These are phyloP conservation scores for Lachnum nothofagi DNA, from an alignment of 2,329 filamentous ascomycete genomes.

Conservation along the genomic window DNA sequence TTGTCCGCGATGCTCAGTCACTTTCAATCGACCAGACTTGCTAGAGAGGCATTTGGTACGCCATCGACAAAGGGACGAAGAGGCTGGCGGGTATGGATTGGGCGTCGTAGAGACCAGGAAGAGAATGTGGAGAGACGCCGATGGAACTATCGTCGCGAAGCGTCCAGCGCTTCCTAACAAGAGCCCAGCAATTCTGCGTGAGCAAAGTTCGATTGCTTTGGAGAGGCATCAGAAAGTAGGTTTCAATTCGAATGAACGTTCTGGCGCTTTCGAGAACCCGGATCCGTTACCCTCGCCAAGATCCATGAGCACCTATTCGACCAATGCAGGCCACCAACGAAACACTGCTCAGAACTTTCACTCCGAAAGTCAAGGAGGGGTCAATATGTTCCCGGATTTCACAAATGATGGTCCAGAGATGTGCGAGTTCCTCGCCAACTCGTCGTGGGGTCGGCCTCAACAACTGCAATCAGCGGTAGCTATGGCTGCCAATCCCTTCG, in stretches of 20 bases:
- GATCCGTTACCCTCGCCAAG: slow-evolving; percentile 9
- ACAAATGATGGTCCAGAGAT: slow-evolving; percentile 14
- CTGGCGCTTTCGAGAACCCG: background rate
- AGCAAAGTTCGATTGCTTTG: background rate
- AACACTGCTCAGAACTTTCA: background rate
- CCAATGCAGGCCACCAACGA: background rate
- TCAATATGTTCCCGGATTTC: background rate
- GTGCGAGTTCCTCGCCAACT: slow-evolving; percentile 24
- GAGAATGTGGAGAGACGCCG: slow-evolving; percentile 49
- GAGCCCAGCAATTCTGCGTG: slow-evolving; percentile 2
- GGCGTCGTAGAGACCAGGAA: slow-evolving; percentile 51
- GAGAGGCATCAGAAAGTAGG: background rate
- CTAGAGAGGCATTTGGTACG: slow-evolving; percentile 54
- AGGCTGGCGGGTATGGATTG: slow-evolving; percentile 48
- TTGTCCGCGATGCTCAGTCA: slow-evolving; percentile 54
- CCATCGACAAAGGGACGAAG: slow-evolving; percentile 50
- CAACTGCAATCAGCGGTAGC: slow-evolving; percentile 21
- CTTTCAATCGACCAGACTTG: slow-evolving; percentile 57
- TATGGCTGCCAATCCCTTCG: slow-evolving; percentile 37
- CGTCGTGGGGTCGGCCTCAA: slow-evolving; percentile 29
- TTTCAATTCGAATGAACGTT: background rate
- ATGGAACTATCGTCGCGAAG: slow-evolving; percentile 48
- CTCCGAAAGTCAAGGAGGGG: background rate
- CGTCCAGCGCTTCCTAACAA: slow-evolving; percentile 24
- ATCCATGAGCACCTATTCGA: slow-evolving; percentile 8